Evolutionary conservation across 805 yeast genomes (phyloP), one percentile per base, ranked within the genome.

Genomic region (Zygosaccharomyces bisporus): DNA sequence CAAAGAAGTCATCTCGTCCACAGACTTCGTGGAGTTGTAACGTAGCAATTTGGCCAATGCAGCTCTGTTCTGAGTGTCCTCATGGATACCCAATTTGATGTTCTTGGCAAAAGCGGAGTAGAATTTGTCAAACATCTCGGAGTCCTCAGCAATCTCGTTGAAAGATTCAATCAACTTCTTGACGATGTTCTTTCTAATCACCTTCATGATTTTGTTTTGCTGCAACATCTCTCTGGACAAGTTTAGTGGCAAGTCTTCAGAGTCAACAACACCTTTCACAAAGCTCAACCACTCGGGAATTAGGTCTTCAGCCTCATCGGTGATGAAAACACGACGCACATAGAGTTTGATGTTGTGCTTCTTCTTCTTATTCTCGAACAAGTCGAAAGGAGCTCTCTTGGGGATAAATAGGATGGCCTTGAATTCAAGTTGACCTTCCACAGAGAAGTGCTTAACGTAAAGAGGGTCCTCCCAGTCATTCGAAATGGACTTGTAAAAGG

Each of bases 381-480:
- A 77, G 69, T 93, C 99, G 67, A 93, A 87, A 73, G 99, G 99
- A 63, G 99, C 97, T 79, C 99, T 89, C 80, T 86, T 87, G 74
- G 99, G 99, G 74, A 93, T 81, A 67, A 88, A 93, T 64, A 93
- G 77, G 67, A 93, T 93, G 54, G 99, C 98, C 77, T 84, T 90
- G 83, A 93, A 93, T 79, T 93, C 99, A 64, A 93, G 81, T 79
- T 93, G 99, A 80, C 99, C 99, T 79, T 93, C 99, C 66, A 93
- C 99, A 41, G 96, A 87, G 81, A 93, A 93, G 77, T 93, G 99
- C 81, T 93, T 93, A 59, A 93, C 98, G 58, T 97, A 97, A 69
- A 93, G 81, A 74, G 96, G 99, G 70, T 93, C 99, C 78, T 93
- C 99, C 99, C 99, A 93, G 75, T 93, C 99, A 75, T 93, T 93